Conservation (phyloP, 441 rosid species). For the Adansonia rubrostipa region DNA sequence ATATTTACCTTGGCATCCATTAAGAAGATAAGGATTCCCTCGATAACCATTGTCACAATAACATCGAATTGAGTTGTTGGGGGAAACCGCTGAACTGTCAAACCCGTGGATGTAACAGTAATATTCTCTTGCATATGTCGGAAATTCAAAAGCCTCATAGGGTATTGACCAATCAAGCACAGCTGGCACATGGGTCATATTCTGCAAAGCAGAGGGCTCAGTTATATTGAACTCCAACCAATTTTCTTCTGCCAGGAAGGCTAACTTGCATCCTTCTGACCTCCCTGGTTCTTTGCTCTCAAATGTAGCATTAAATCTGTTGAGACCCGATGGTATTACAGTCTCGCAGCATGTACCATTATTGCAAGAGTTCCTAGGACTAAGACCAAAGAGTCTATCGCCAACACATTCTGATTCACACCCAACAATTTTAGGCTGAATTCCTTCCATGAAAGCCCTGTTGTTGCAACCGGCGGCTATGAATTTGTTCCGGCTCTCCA, state of each 20-base stretch:
- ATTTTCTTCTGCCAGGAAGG: slow-evolving; percentile 28
- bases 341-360: slow-evolving; percentile 30
- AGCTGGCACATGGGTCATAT: slow-evolving; percentile 14
- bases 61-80: slow-evolving; percentile 24
- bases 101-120: accelerated
- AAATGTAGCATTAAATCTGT: slow-evolving; percentile 7
- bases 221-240: slow-evolving; percentile 16
- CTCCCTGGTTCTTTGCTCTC: background rate
- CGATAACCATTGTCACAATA: slow-evolving; percentile 15
- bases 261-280: slow-evolving; percentile 22
- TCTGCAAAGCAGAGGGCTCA: background rate
- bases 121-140: too few species aligned
- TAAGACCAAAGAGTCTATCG: background rate
- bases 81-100: background rate
- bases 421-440: background rate
- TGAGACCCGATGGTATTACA: background rate
- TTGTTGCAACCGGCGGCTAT: background rate
- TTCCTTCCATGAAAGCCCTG: background rate
- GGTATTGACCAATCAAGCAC: slow-evolving; percentile 8
- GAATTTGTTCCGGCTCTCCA: background rate
- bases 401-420: background rate
- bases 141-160: background rate
- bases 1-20: slow-evolving; percentile 36
- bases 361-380: background rate
- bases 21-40: slow-evolving; percentile 37